A percentile compares a stretch with the other conserved stretches of the same genome.
phyloP scores from a whole-genome alignment of 495 filamentous ascomycete genomes.

The Podospora anserina region DNA sequence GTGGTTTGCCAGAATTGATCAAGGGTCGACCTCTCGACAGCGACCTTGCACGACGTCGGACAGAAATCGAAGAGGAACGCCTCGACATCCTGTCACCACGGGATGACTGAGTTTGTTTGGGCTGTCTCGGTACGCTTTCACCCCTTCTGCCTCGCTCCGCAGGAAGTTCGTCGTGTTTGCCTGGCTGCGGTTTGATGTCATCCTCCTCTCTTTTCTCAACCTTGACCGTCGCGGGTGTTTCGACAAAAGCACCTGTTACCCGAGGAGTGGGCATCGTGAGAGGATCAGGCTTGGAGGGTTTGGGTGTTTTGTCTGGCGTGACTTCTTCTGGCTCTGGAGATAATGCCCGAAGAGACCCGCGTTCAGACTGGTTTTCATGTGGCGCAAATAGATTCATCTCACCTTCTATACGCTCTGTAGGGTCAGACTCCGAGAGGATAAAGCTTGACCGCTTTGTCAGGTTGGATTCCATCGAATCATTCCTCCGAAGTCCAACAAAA shows the following conservation, averaged over 20 bases:
- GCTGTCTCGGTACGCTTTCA: slow-evolving; percentile 9
- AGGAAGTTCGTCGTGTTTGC: neutral
- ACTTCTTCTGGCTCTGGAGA: slow-evolving; percentile 41
- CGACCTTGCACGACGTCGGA: slow-evolving; percentile 33
- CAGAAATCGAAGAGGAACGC: slow-evolving; percentile 31
- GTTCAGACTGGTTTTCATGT: slow-evolving; percentile 52
- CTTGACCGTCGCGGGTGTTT: slow-evolving; percentile 47
- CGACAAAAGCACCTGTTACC: slow-evolving; percentile 51
- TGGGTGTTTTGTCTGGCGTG: slow-evolving; percentile 43
- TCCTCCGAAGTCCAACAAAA: slow-evolving; percentile 38
- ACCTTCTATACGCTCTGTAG: slow-evolving; percentile 52
- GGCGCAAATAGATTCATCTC: slow-evolving; percentile 55
- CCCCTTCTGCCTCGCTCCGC: slow-evolving; percentile 8
- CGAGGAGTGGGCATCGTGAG: slow-evolving; percentile 49
- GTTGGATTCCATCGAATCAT: slow-evolving; percentile 38
- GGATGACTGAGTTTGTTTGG: slow-evolving; percentile 20
- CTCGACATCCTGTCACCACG: slow-evolving; percentile 19
- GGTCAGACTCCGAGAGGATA: slow-evolving; percentile 51
- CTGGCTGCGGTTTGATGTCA: neutral
- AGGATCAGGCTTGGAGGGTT: slow-evolving; percentile 41
- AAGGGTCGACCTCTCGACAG: slow-evolving; percentile 37
- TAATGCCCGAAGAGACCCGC: slow-evolving; percentile 47
- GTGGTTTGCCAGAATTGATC: slow-evolving; percentile 48
- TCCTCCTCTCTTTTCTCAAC: slow-evolving; percentile 23
- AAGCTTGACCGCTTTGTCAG: slow-evolving; percentile 39